Evolutionary conservation across 2,329 filamentous ascomycete genomes (phyloP).

Genomic region (Hymenoscyphus repandus): DNA sequence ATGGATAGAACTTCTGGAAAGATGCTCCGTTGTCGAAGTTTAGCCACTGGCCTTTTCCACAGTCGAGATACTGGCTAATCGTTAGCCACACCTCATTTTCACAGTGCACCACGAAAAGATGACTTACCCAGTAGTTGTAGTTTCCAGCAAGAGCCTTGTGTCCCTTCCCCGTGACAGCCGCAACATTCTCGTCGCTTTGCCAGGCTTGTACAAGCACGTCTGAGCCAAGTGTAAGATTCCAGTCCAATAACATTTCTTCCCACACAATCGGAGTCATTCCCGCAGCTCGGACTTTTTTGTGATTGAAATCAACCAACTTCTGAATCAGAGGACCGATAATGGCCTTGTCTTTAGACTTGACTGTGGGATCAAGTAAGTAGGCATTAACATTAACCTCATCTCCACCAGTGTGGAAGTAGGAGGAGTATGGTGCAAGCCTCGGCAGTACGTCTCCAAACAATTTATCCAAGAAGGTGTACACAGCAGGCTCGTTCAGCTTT

Average conservation of each 20-base stretch:
- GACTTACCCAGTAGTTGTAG: conserved; percentile 68
- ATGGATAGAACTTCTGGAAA: conserved; percentile 57
- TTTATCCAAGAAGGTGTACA: conserved; percentile 65
- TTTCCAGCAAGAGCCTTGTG: conserved; percentile 70
- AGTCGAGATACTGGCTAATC: conserved; percentile 66
- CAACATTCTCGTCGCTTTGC: conserved; percentile 58
- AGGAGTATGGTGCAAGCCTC: conserved; percentile 60
- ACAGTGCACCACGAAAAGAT: not conserved
- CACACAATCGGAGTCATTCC: conserved; percentile 74
- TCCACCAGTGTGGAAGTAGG: conserved; percentile 81
- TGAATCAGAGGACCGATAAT: conserved; percentile 74
- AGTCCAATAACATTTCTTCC: conserved; percentile 80
- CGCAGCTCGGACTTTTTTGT: conserved; percentile 55
- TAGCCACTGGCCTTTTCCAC: conserved; percentile 74
- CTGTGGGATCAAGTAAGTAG: conserved; percentile 67
- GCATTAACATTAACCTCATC: conserved; percentile 79
- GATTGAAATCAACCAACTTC: conserved; percentile 66
- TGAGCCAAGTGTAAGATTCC: conserved; percentile 67
- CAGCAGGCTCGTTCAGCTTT: conserved; percentile 67
- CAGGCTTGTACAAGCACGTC: conserved; percentile 77
- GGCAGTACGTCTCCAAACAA: conserved; percentile 75
- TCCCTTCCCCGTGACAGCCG: conserved; percentile 54
- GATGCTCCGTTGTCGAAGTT: conserved; percentile 57
- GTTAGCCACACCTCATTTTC: conserved; percentile 13
- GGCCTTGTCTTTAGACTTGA: conserved; percentile 57